Base-by-base conservation (phyloP, 2,329 filamentous ascomycete genomes). In the Colletotrichum tanaceti region DNA sequence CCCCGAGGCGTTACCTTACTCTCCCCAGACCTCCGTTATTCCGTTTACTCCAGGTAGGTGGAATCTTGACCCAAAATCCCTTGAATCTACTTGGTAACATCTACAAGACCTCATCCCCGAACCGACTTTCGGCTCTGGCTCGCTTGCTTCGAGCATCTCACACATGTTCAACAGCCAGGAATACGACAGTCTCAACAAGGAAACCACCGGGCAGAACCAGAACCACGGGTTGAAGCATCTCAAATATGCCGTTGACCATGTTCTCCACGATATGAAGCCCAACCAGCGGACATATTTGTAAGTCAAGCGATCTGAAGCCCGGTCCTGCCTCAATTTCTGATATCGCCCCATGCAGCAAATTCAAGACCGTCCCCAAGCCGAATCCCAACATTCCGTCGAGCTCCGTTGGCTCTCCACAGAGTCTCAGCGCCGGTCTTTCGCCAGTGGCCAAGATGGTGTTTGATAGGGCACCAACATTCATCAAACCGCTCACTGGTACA, bases 1-100 rank as follows among this genome's bases (percentile, higher is more conserved):
- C 14, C 87, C 91, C 65, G 91, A 96, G 75, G 92, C 92, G 38
- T 83, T 96, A 53, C 91, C 92, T n/a, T 94, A 90, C 79, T 93
- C 92, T 59, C 93, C 93, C 28, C 90, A 95, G 76, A 92, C 90
- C 57, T 93, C 92, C 4, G 91, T 94, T 57, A 86, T 93, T 60
- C 92, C 93, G 3, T 93, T 95, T 78, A 88, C 91, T 77, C 87
- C 91, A 72, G 89, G 93, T 94, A 79, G 71, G 83, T 75, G 60
- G 10, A 28, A 52, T 55, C 55, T 28, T 44, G 43, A 20, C 39
- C 2, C n/a, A 4, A 35, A 4, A 20, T 22, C 10, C 9, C 10
- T 16, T 7, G 18, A 22, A 35, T 14, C 1, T 16, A 7, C 28
- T 3, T 24, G 32, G 52, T 57, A 32, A 35, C 50, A 11, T 55